Percentiles rank a stretch among this genome's conserved stretches.
These are phyloP conservation scores for Fusarium hainanense DNA, from an alignment of 2,329 filamentous ascomycete genomes.

Conservation along the genomic window DNA sequence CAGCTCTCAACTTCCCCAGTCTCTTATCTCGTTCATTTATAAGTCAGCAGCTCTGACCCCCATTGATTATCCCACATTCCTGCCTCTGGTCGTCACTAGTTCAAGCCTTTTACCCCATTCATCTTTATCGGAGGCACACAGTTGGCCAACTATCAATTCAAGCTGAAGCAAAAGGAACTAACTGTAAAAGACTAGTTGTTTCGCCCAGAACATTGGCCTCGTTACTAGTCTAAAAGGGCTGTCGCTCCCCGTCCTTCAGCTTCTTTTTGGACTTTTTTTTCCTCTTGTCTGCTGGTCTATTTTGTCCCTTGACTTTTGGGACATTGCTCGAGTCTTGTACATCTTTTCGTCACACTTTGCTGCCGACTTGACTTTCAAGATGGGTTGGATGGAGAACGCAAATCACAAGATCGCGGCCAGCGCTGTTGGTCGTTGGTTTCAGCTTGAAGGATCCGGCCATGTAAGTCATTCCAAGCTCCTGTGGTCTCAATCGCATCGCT, in stretches of 20 bases:
- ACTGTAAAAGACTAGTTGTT: slow-evolving; percentile 29
- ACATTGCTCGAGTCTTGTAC: slow-evolving; percentile 20
- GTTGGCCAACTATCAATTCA: slow-evolving; percentile 22
- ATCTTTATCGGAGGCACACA: slow-evolving; percentile 33
- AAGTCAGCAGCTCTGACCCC: slow-evolving; percentile 29
- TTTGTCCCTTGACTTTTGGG: background rate
- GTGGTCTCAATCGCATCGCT: background rate
- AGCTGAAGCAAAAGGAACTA: slow-evolving; percentile 22
- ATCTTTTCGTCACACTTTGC: slow-evolving; percentile 1
- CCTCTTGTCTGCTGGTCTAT: background rate
- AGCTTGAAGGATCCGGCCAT: slow-evolving; percentile 84
- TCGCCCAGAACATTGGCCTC: slow-evolving; percentile 3
- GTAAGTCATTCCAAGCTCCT: slow-evolving; percentile 61
- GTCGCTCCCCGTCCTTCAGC: slow-evolving; percentile 10
- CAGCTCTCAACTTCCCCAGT: slow-evolving; percentile 26
- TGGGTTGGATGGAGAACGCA: slow-evolving; percentile 62
- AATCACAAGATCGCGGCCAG: slow-evolving; percentile 72
- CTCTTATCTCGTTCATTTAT: slow-evolving; percentile 39
- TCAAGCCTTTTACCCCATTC: slow-evolving; percentile 13
- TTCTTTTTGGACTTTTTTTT: slow-evolving; percentile 8
- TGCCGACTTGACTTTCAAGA: slow-evolving; percentile 42
- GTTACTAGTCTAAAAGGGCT: slow-evolving; percentile 30
- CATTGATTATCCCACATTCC: slow-evolving; percentile 35
- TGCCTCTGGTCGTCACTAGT: slow-evolving; percentile 28
- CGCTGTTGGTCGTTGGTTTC: slow-evolving; percentile 77